Evolutionary conservation across 225 moss, liverwort and hornwort species (phyloP).

Genomic region (Polytrichum formosum): DNA sequence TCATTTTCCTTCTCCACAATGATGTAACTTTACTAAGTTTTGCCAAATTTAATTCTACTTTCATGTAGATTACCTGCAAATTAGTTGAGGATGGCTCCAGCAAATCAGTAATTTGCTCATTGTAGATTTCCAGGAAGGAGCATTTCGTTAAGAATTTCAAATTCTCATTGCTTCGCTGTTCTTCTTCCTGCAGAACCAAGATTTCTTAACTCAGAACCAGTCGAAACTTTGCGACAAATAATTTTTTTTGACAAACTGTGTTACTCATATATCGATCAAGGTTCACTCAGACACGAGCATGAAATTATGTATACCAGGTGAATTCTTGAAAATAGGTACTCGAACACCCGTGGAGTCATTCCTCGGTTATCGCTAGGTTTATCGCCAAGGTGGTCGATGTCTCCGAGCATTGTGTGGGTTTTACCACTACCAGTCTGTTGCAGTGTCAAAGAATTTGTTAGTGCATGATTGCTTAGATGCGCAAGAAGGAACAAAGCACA

Average conservation of each 20-base stretch:
- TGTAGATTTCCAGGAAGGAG: conserved; percentile 40
- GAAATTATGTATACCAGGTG: conserved; percentile 16
- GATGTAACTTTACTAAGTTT: no score
- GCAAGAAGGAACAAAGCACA: background rate
- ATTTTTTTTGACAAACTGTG: no score
- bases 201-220: no score
- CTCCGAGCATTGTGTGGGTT: conserved; percentile 50
- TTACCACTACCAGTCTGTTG: conserved; percentile 49
- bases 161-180: conserved; percentile 27
- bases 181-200: conserved; percentile 18
- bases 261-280: background rate
- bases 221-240: no score
- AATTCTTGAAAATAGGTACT: conserved; percentile 31
- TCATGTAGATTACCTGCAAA: conserved; percentile 14
- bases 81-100: conserved; percentile 35
- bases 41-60: no score
- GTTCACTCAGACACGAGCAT: background rate
- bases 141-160: conserved; percentile 30
- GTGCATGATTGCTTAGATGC: background rate
- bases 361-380: conserved; percentile 37
- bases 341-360: conserved; percentile 46
- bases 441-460: background rate
- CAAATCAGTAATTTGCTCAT: conserved; percentile 42
- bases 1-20: no score
- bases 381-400: conserved; percentile 32